These are phyloP conservation scores for Dactylonectria estremocensis DNA, from an alignment of 2,329 filamentous ascomycete genomes.

Conservation along the genomic window DNA sequence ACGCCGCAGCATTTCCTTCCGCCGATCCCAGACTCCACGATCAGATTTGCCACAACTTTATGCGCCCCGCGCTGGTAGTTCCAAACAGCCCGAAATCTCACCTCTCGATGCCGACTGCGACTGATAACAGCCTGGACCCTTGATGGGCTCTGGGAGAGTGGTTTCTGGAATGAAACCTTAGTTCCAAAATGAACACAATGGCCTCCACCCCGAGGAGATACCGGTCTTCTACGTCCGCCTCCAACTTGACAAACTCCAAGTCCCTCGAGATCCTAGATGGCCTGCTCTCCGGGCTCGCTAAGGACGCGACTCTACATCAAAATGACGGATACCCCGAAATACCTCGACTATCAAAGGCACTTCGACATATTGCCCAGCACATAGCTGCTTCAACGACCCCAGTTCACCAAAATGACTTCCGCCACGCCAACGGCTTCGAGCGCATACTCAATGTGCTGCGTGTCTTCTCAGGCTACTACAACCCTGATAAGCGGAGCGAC, in stretches of 20 bases:
- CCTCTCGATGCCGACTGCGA: conserved; percentile 55
- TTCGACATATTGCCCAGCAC: conserved; percentile 78
- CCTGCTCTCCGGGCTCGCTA: conserved; percentile 65
- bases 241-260: conserved; percentile 70
- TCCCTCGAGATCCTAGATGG: conserved; percentile 71
- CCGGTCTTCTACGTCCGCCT: conserved; percentile 76
- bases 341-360: conserved; percentile 65
- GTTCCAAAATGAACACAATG: conserved; percentile 58
- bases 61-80: conserved; percentile 50
- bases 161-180: conserved; percentile 47
- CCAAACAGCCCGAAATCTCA: conserved; percentile 44
- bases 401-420: conserved; percentile 83
- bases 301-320: conserved; percentile 51
- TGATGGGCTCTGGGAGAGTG: conserved; percentile 54
- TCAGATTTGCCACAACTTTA: conserved; percentile 37
- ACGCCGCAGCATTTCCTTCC: conserved; percentile 10
- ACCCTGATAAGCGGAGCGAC: conserved; percentile 73
- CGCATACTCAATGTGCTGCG: conserved; percentile 78
- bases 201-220: conserved; percentile 69
- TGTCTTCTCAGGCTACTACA: conserved; percentile 82
- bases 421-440: conserved; percentile 85
- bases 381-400: conserved; percentile 65
- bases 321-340: conserved; percentile 65
- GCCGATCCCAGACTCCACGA: not conserved
- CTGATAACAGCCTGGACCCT: conserved; percentile 54